These are phyloP conservation scores for Synchytrium microbalum DNA, from an alignment of 371 early-diverging fungal species.

Conservation along the genomic window DNA sequence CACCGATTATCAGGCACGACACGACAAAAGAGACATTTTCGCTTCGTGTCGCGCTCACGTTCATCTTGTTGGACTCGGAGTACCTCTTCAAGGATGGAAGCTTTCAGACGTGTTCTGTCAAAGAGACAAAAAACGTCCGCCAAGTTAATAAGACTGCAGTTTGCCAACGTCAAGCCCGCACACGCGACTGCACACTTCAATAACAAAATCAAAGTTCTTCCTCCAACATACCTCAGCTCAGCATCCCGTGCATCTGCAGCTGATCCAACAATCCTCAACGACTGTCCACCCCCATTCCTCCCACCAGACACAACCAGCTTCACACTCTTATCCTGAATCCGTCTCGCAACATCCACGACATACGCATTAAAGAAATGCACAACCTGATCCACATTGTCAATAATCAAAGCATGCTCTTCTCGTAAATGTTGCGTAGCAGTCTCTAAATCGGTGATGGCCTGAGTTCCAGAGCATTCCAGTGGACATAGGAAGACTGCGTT, in stretches of 20 bases:
- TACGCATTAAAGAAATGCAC: conserved; percentile 71
- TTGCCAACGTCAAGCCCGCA: too few relatives aligned
- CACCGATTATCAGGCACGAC: conserved; percentile 58
- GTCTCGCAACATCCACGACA: conserved; percentile 24
- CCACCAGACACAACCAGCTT: conserved; percentile 42
- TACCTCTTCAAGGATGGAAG: conserved; percentile 60
- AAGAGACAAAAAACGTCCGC: too few relatives aligned
- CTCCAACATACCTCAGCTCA: not conserved
- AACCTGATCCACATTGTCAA: conserved; percentile 72
- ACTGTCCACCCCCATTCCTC: conserved; percentile 27
- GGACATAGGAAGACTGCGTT: too few relatives aligned
- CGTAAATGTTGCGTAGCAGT: conserved; percentile 60
- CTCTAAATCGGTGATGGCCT: conserved; percentile 31
- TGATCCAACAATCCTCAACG: not conserved
- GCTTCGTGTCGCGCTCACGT: conserved; percentile 55
- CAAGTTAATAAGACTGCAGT: not conserved
- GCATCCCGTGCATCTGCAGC: not conserved
- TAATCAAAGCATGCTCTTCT: conserved; percentile 52
- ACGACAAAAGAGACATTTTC: conserved; percentile 91
- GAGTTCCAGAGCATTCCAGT: too few relatives aligned
- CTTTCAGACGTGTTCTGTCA: too few relatives aligned
- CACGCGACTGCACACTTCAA: conserved; percentile 22
- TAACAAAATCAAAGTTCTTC: not conserved
- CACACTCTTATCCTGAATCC: not conserved
- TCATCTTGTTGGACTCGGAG: conserved; percentile 71